Conservation (phyloP, 148 eudicot genomes). For the Vaccinium macrocarpon region DNA sequence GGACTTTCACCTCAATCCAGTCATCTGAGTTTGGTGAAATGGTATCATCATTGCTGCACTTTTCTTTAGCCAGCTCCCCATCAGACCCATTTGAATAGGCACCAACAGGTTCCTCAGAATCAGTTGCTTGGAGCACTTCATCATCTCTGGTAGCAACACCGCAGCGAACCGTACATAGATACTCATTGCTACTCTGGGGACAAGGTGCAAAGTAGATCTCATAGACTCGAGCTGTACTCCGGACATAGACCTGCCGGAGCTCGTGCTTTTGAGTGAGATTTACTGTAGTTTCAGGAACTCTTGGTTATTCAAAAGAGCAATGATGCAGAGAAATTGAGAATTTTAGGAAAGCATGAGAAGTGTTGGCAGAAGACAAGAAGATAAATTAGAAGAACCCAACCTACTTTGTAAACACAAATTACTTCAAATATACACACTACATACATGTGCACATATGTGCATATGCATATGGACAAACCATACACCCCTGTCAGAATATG, state of each 20-base stretch:
- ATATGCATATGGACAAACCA: neutral
- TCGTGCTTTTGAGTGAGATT: slow-evolving; percentile 61
- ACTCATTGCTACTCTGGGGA: slow-evolving; percentile 45
- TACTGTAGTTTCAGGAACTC: slow-evolving; percentile 43
- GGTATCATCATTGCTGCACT: slow-evolving; percentile 31
- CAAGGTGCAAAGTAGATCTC: slow-evolving; percentile 67
- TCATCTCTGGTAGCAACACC: slow-evolving; percentile 55
- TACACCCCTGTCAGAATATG: neutral
- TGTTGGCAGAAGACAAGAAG: neutral
- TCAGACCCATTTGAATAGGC: slow-evolving; percentile 24
- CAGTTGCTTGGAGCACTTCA: slow-evolving; percentile 34
- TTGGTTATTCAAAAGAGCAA: slow-evolving; percentile 1
- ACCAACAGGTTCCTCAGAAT: slow-evolving; percentile 29
- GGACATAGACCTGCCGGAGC: slow-evolving; percentile 69
- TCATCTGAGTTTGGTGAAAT: slow-evolving; percentile 54
- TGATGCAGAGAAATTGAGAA: neutral
- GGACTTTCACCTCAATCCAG: slow-evolving; percentile 82
- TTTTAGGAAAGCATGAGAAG: neutral
- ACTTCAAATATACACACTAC: neutral
- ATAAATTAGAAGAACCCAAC: neutral
- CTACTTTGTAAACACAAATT: neutral
- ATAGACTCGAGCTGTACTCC: slow-evolving; percentile 81
- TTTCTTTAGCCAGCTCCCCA: slow-evolving; percentile 28
- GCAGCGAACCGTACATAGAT: slow-evolving; percentile 90
- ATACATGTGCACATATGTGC: neutral